A percentile compares a stretch with the other conserved stretches of the same genome.
These are phyloP conservation scores for Chaetomium fimeti DNA, from an alignment of 495 filamentous ascomycete species.

Conservation along the genomic window DNA sequence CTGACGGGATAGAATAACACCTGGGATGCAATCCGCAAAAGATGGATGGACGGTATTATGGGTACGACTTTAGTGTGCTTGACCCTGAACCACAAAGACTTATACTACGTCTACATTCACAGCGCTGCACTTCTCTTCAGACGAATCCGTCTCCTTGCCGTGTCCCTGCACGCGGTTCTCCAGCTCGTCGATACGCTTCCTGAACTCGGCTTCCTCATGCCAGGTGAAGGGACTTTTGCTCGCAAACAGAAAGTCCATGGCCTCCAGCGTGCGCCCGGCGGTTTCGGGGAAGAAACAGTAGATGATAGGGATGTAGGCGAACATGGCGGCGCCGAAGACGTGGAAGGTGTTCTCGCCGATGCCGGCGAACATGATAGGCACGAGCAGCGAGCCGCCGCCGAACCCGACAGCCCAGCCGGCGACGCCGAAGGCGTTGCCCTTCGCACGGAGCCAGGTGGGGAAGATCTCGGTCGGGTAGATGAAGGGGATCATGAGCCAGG, in stretches of 20 bases:
- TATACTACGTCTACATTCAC: not conserved
- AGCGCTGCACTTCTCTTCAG: not conserved
- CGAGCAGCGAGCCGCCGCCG: not conserved
- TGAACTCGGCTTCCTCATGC: constrained; percentile 7
- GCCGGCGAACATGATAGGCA: not conserved
- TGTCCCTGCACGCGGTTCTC: constrained; percentile 1
- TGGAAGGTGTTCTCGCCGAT: constrained; percentile 6
- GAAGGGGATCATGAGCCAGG: not conserved
- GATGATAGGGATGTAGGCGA: not conserved
- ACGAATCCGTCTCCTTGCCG: constrained; percentile 4
- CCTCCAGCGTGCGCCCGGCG: not conserved
- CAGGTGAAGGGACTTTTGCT: not conserved
- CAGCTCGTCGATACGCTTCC: constrained; percentile 1
- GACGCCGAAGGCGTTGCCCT: constrained; percentile 2
- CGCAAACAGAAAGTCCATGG: not conserved
- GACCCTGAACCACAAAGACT: not conserved
- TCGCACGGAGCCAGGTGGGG: constrained; percentile 3
- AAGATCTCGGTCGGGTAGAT: constrained; percentile 11
- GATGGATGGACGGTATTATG: too few species aligned
- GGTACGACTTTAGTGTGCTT: too few species aligned
- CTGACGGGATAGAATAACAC: too few species aligned
- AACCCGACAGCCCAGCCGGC: not conserved
- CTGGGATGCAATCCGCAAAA: too few species aligned
- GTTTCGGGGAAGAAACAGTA: constrained; percentile 4
- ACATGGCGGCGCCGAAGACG: not conserved